Base-by-base conservation (phyloP, 225 moss, liverwort and hornwort species). In the Marchantia paleacea region DNA sequence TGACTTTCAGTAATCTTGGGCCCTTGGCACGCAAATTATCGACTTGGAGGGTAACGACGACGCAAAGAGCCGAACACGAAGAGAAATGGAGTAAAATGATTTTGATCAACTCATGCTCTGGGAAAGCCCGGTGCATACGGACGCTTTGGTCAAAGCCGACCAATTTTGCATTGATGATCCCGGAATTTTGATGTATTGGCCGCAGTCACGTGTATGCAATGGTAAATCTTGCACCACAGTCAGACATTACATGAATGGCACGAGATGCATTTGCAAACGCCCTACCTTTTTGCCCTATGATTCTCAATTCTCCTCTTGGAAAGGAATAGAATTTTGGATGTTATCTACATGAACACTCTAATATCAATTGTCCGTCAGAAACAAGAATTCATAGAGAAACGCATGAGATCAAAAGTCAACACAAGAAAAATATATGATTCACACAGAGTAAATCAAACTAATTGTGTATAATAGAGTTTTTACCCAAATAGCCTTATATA, bases 61-160 rank as follows among this genome's bases (percentile, higher is more conserved):
- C 9, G 39, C 24, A 7, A 4, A 80, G 14, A 3, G 7, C 6
- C 69, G 74, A 15, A 13, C 19, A 30, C 64, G 0, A 22, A 4
- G 25, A 51, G 14, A 52, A 75, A 75, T 30, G 83, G 79, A 19
- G 19, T 48, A 8, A 1, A 19, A 66, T 31, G 1, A 16, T 5
- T 14, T 61, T 22, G 4, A 60, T 8, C 25, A 9, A 22, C 72
- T 80, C 62, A 52, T 73, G 80, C 78, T 87, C 12, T 18, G 20
- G 30, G 84, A 82, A 54, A 87, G 85, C 78, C 87, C 87, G 6
- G 0, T 82, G 3, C 84, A 84, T 73, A 9, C 0, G 10, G 26
- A 29, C 26, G 7, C 55, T 0, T n/a, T n/a, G n/a, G n/a, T n/a
- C n/a, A n/a, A n/a, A n/a, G n/a, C n/a, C n/a, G n/a, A n/a, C n/a